A percentile compares a stretch with the other conserved stretches of the same genome.
These are phyloP conservation scores for Rhizopus stolonifer DNA, from an alignment of 371 early-diverging fungal genomes.

Conservation along the genomic window DNA sequence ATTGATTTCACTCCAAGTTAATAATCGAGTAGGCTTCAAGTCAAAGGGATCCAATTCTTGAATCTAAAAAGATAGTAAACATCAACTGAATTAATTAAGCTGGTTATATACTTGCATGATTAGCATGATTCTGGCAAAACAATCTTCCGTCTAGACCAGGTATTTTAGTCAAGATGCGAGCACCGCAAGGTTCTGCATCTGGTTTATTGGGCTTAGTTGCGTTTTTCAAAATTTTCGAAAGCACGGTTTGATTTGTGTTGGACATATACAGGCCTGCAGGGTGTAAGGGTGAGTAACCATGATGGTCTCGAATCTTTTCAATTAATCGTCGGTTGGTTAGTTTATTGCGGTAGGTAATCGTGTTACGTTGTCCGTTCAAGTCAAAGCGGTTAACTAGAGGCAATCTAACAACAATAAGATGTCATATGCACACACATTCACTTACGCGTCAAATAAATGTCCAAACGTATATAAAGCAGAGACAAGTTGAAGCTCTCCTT, in stretches of 20 bases:
- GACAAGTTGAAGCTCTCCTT: slow-evolving; percentile 61
- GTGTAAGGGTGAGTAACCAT: slow-evolving; percentile 63
- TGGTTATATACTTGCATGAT: slow-evolving; percentile 42
- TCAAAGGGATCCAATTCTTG: slow-evolving; percentile 77
- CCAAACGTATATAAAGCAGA: slow-evolving; percentile 65
- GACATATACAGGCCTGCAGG: slow-evolving; percentile 69
- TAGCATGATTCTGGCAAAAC: slow-evolving; percentile 61
- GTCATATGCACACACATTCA: background rate
- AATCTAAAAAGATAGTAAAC: slow-evolving; percentile 39
- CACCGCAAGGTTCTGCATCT: slow-evolving; percentile 59
- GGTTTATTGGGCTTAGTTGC: slow-evolving; percentile 49
- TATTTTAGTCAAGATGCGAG: slow-evolving; percentile 46
- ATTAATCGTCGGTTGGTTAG: slow-evolving; percentile 59
- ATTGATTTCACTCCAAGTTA: slow-evolving; percentile 68
- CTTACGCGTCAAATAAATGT: slow-evolving; percentile 73
- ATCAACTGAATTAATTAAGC: slow-evolving; percentile 4
- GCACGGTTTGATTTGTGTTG: slow-evolving; percentile 66
- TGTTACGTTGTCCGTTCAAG: slow-evolving; percentile 53
- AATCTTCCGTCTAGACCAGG: slow-evolving; percentile 60
- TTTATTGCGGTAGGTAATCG: slow-evolving; percentile 59
- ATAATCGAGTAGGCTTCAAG: slow-evolving; percentile 64
- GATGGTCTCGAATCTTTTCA: slow-evolving; percentile 65
- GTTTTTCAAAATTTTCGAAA: slow-evolving; percentile 58
- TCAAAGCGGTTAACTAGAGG: slow-evolving; percentile 65
- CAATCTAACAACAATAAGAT: slow-evolving; percentile 31